phyloP scores from a whole-genome alignment of 169 alveolate species.

The Eimeria sp. region DNA sequence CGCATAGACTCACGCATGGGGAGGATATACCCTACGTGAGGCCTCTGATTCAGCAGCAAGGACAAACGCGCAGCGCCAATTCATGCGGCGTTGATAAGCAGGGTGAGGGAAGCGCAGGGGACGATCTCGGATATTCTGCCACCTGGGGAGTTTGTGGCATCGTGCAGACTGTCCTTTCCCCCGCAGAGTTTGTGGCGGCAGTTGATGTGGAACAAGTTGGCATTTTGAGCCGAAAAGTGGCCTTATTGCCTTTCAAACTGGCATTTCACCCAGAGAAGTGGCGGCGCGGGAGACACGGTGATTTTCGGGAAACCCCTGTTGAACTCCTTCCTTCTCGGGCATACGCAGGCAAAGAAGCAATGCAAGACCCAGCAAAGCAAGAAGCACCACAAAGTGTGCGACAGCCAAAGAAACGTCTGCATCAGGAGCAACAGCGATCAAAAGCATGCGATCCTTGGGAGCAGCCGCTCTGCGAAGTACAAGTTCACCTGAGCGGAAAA shows the following conservation, averaged over 20 bases:
- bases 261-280: neutral
- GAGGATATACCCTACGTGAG: neutral
- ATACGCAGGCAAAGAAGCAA: neutral
- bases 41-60: neutral
- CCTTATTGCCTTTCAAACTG: neutral
- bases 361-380: conserved; percentile 9
- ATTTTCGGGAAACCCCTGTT: neutral
- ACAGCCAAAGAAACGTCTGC: neutral
- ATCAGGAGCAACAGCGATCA: neutral
- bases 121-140: neutral
- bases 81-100: neutral
- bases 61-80: neutral
- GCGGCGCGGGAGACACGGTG: neutral
- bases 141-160: neutral
- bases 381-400: neutral
- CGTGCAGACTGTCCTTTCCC: conserved; percentile 32
- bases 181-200: conserved; percentile 58
- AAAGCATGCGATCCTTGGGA: neutral
- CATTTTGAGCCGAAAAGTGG: neutral
- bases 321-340: neutral
- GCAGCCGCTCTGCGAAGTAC: conserved; percentile 36
- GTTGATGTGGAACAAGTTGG: conserved; percentile 33
- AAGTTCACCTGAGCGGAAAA: conserved; percentile 16
- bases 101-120: neutral
- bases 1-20: neutral